Base-by-base conservation (phyloP, 179 eudicot genomes). In the Vitellaria paradoxa region DNA sequence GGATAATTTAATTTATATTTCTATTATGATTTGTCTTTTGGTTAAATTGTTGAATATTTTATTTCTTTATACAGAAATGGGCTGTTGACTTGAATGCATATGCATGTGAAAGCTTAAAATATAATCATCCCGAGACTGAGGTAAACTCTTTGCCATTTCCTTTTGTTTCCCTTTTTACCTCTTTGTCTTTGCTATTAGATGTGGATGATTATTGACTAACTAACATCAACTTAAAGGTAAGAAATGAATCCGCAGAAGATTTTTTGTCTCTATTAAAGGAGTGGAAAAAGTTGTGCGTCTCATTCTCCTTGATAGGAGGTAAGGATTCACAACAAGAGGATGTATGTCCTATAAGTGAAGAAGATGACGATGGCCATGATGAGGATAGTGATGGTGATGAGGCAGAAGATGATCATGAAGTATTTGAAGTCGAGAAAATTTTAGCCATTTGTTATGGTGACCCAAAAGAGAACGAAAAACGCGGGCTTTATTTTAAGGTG, bases 121-220 rank as follows among this genome's bases (percentile, higher is more conserved):
- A 86, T 7, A 96, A 96, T 77, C 99, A 96, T 75, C 98, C 97
- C 0, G 95, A 92, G 79, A 91, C 99, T 2, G 18, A 94, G 88
- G 99, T 96, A 60, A 11, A 23, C 45, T 3, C 53, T 9, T 20
- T 49, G 6, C 45, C 4, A 17, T 17, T 3, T 37, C 0, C 14
- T 70, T 9, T 45, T 52, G 63, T n/a, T 20, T 13, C 26, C 4
- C 47, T 68, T n/a, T 49, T 47, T 76, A 30, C 37, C 1, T 1
- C 2, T 30, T 47, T 2, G 2, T 56, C 10, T 3, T 57, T 45
- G 10, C n/a, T 11, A 37, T 10, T 61, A 2, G 3, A 74, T 7
- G 0, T 20, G 26, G 20, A 0, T 67, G 11, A 15, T 18, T 68
- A 11, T 69, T 50, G 37, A 49, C 23, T 64, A 75, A 52, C 56